Evolutionary conservation across 495 filamentous ascomycete genomes (phyloP).

Genomic region (Penicillium samsonianum): DNA sequence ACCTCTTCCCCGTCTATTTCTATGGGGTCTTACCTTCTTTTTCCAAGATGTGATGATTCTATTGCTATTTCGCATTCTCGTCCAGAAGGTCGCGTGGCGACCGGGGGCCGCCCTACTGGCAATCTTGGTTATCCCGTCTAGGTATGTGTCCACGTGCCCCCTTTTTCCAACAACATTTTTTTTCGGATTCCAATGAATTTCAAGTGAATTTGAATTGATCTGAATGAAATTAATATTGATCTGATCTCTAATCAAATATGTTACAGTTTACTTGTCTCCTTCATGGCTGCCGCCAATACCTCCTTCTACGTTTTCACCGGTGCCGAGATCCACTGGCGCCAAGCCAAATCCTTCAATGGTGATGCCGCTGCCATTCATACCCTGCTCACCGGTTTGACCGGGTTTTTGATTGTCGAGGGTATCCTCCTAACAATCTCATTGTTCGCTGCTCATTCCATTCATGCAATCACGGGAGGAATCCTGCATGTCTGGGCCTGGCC

Average conservation of each 20-base stretch:
- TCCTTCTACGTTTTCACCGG: conserved; percentile 43
- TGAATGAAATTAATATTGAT: background rate
- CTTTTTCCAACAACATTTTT: background rate
- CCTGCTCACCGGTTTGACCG: conserved; percentile 39
- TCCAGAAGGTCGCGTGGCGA: conserved; percentile 29
- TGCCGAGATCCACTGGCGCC: conserved; percentile 46
- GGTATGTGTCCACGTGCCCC: conserved; percentile 29
- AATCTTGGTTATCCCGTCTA: conserved; percentile 35
- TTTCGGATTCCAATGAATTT: no score
- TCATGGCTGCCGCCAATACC: conserved; percentile 40
- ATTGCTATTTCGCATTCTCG: conserved; percentile 32
- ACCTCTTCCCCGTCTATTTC: conserved; percentile 29
- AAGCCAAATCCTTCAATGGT: conserved; percentile 37
- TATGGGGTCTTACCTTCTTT: conserved; percentile 43
- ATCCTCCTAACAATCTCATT: conserved; percentile 31
- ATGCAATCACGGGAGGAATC: conserved; percentile 31
- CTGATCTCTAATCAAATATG: background rate
- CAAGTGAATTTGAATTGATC: no score
- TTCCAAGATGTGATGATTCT: conserved; percentile 42
- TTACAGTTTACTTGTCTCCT: conserved; percentile 35
- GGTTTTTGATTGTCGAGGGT: conserved; percentile 38
- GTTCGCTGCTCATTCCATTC: conserved; percentile 28
- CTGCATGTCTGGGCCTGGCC: conserved; percentile 37
- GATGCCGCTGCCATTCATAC: conserved; percentile 42
- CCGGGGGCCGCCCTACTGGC: conserved; percentile 22